Base-by-base conservation (phyloP, 2,329 filamentous ascomycete genomes). In the Fusarium tjaetaba region DNA sequence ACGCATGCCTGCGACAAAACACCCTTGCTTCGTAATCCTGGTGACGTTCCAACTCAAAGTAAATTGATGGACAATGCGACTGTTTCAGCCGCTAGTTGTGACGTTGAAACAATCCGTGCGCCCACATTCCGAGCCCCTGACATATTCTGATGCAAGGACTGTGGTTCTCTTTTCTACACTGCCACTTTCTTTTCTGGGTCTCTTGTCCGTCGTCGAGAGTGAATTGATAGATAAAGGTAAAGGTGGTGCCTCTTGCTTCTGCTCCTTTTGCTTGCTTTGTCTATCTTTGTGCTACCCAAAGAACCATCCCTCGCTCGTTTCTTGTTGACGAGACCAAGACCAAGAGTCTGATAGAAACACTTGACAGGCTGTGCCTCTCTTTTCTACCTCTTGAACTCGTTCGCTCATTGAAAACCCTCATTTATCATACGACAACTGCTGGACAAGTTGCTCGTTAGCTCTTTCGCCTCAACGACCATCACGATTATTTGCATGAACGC, bases 71-170 rank as follows among this genome's bases (percentile, higher is more conserved):
- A 45, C 38, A 51, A 45, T 62, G 68, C 58, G 52, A 62, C 61
- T 63, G 75, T 77, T 77, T 77, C 75, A 77, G 75, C 57, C 68
- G 65, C 71, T 74, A 75, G 70, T 72, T 61, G 49, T 58, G 53
- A 62, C 42, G 63, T 73, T 77, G 75, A 77, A 75, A 77, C 75
- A 66, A 74, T 39, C 73, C 73, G 75, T 77, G 75, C 71, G 57
- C 59, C 65, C 65, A 66, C 72, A 70, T 73, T 73, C 70, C 51
- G 28, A 36, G 28, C 65, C 65, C 73, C 63, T 68, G 57, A 51
- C 60, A 67, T 43, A 62, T 64, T 62, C 71, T 76, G 70, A 76
- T 39, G 68, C 74, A 68, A 56, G 57, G 62, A 71, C 56, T 39
- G 67, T 64, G 38, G 43, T 41, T 62, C 34, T 48, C 39, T 39